These are phyloP conservation scores for Exophiala sp. DNA, from an alignment of 2,329 filamentous ascomycete genomes.

Conservation along the genomic window DNA sequence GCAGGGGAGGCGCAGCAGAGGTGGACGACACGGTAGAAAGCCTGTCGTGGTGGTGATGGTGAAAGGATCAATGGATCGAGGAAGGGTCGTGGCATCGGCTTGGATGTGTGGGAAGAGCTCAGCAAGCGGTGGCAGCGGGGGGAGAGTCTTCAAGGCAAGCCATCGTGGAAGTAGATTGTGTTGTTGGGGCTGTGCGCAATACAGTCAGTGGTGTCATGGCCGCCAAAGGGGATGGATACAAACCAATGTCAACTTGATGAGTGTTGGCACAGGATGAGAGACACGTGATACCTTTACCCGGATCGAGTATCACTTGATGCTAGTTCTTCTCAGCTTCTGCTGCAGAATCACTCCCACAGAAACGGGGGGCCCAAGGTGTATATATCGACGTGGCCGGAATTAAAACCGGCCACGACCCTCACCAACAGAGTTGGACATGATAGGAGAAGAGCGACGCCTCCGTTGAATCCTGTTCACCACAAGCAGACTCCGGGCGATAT, in stretches of 20 bases:
- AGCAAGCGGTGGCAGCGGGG: conserved; percentile 35
- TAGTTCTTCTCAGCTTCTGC: too few relatives aligned
- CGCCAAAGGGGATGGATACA: too few relatives aligned
- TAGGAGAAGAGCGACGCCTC: conserved; percentile 28
- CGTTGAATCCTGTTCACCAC: not conserved
- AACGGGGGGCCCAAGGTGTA: conserved; percentile 5
- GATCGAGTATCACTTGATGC: too few relatives aligned
- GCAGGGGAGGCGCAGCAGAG: conserved; percentile 54
- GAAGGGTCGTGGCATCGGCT: conserved; percentile 39
- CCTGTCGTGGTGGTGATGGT: conserved; percentile 44
- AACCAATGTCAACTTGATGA: not conserved
- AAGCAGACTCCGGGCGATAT: not conserved
- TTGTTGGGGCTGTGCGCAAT: not conserved
- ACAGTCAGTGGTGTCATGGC: not conserved
- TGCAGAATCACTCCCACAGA: not conserved
- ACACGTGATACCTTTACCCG: not conserved
- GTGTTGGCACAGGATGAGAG: not conserved
- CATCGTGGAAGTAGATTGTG: conserved; percentile 7
- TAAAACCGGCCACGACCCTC: conserved; percentile 26
- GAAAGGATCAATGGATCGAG: conserved; percentile 42
- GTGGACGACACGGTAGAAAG: conserved; percentile 40
- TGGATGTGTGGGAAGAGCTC: conserved; percentile 42
- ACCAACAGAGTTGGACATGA: conserved; percentile 6
- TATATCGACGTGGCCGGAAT: conserved; percentile 27
- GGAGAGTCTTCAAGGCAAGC: conserved; percentile 22